phyloP scores from a whole-genome alignment of 2,329 filamentous ascomycete genomes.

The Paecilomyces sp. region DNA sequence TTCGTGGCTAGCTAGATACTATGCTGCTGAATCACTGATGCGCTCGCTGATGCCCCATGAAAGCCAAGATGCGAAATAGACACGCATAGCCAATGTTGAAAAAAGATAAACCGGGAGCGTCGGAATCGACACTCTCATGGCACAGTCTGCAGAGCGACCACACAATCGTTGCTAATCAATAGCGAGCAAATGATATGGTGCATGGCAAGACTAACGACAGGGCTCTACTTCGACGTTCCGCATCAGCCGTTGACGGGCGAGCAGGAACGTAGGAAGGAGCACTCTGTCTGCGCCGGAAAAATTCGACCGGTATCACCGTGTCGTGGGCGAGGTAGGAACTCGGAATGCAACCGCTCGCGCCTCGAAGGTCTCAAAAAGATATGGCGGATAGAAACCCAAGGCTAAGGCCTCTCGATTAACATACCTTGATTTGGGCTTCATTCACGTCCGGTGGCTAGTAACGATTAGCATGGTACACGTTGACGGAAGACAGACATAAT shows the following conservation, averaged over 20 bases:
- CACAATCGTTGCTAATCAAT: slow-evolving; percentile 46
- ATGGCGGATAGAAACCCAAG: slow-evolving; percentile 65
- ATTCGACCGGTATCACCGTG: slow-evolving; percentile 4
- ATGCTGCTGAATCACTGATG: slow-evolving; percentile 42
- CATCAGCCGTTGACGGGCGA: slow-evolving; percentile 21
- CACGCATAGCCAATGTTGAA: slow-evolving; percentile 20
- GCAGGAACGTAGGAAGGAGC: slow-evolving; percentile 28
- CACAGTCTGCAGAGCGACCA: slow-evolving; percentile 24
- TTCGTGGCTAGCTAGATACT: slow-evolving; percentile 10
- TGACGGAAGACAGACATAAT: slow-evolving; percentile 6
- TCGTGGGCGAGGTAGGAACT: slow-evolving; percentile 7
- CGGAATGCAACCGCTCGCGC: slow-evolving; percentile 29
- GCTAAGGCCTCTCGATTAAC: slow-evolving; percentile 77
- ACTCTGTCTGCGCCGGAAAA: slow-evolving; percentile 22
- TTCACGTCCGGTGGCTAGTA: slow-evolving; percentile 85
- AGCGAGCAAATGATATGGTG: slow-evolving; percentile 25
- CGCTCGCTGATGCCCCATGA: slow-evolving; percentile 45
- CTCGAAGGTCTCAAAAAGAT: slow-evolving; percentile 37
- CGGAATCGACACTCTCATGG: slow-evolving; percentile 16
- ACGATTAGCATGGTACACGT: slow-evolving; percentile 39
- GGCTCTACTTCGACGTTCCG: slow-evolving; percentile 48
- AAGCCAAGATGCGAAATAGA: slow-evolving; percentile 14
- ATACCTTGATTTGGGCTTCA: slow-evolving; percentile 99
- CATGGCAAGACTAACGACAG: slow-evolving; percentile 46
- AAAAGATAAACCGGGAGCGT: neutral